Conservation (phyloP, 2,329 filamentous ascomycete genomes). For the Pestalotiopsis fici region DNA sequence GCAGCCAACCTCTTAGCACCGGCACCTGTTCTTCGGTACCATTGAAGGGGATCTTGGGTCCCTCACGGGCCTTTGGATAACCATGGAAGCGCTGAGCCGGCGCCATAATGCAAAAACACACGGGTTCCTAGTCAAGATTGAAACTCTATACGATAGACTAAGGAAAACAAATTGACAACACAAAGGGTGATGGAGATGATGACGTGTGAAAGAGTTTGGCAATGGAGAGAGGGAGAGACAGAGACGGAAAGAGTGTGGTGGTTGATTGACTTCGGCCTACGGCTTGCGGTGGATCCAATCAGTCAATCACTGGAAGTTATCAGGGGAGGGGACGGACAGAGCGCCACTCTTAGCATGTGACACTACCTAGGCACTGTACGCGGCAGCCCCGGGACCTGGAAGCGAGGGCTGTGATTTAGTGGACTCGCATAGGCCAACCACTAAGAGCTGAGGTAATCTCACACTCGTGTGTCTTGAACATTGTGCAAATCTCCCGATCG, state of each 20-base stretch:
- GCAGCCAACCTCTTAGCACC: conserved; percentile 63
- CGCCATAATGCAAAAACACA: conserved; percentile 13
- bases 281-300: neutral
- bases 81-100: conserved; percentile 25
- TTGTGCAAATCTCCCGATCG: no score
- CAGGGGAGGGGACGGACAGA: neutral
- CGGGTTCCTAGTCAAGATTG: neutral
- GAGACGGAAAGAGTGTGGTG: no score
- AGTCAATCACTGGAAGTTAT: neutral
- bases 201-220: neutral
- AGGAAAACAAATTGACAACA: neutral
- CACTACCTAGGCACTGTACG: neutral
- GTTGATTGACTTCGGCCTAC: neutral
- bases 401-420: no score
- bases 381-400: no score
- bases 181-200: neutral
- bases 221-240: neutral
- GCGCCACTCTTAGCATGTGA: neutral
- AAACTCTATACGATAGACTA: neutral
- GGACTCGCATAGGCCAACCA: no score
- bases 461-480: no score
- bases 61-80: conserved; percentile 29
- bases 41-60: conserved; percentile 38
- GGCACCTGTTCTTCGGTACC: conserved; percentile 65
- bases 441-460: no score